Base-by-base conservation (phyloP, 257 asterid species). In the Rehmannia glutinosa region DNA sequence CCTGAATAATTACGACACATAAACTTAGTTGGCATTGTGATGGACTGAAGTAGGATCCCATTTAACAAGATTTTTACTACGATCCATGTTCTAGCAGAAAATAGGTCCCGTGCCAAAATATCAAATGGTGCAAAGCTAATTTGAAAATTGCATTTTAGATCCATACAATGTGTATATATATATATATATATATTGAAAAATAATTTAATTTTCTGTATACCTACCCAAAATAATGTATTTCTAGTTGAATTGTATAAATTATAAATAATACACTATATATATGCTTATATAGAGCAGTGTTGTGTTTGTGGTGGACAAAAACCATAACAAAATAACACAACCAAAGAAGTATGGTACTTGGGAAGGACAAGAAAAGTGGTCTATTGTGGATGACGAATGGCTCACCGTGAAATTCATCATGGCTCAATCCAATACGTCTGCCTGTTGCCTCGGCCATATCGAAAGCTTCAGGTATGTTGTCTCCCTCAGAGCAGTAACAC, bases 401-500 rank as follows among this genome's bases (percentile, higher is more conserved):
- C 88, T 84, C 75, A 87, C 98, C 95, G 10, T 62, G 79, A 77
- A 64, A 70, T 69, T 70, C 64, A 33, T 75, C 66, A 58, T 75
- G 80, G 73, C 63, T 62, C 64, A 85, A 49, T 51, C 82, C 87
- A 62, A 71, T 66, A 75, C 89, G 83, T 76, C 79, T 87, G 74
- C 78, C 72, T 28, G 95, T 75, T 71, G 99, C 96, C 70, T 83
- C 96, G 24, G 97, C 96, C 80, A 93, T 78, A 66, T 73, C 83
- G 73, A 88, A 89, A 73, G 96, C 99, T 69, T 90, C 97, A 4
- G 96, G 89, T 62, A 84, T 86, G 50, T 90, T 93, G 82, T 93
- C 99, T 67, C 99, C 97, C 79, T 93, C 99, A 47, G 99, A 93
- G 81, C 99, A 93, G 82, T 90, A 93, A 77, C 96, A 90, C 17